phyloP scores from a whole-genome alignment of 1,139 yeast genomes.

The Lodderomyces jiufengensis region DNA sequence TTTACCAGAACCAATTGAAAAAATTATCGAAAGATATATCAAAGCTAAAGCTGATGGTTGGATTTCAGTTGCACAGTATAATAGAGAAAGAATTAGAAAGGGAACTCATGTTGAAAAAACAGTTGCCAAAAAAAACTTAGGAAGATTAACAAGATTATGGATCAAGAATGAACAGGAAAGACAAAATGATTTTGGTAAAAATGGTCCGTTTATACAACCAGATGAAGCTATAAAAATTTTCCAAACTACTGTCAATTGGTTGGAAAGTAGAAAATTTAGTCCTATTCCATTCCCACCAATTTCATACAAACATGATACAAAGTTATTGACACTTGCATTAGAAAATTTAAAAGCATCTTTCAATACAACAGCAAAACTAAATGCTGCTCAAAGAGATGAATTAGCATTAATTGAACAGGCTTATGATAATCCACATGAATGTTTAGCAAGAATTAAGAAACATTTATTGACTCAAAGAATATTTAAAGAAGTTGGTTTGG shows the following conservation, averaged over 20 bases:
- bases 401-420: conserved; percentile 93
- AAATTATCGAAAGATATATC: conserved; percentile 81
- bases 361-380: conserved; percentile 78
- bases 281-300: conserved; percentile 95
- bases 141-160: conserved; percentile 90
- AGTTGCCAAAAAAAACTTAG: conserved; percentile 87
- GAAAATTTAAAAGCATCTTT: conserved; percentile 84
- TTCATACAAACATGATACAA: conserved; percentile 90
- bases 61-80: conserved; percentile 90
- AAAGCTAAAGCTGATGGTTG: conserved; percentile 97
- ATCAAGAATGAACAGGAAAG: conserved; percentile 88
- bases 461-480: conserved; percentile 83
- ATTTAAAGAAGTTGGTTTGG: conserved; percentile 83
- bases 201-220: conserved; percentile 85
- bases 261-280: conserved; percentile 78
- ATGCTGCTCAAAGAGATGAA: conserved; percentile 87
- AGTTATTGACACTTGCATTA: conserved; percentile 79
- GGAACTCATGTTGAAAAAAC: conserved; percentile 95
- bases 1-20: conserved; percentile 83
- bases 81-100: conserved; percentile 79
- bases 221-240: conserved; percentile 86
- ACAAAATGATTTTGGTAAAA: conserved; percentile 73
- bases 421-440: conserved; percentile 94
- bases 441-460: conserved; percentile 79
- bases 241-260: conserved; percentile 87